These are phyloP conservation scores for Panellus pusillus DNA, from an alignment of 768 basidiomycete genomes.

Conservation along the genomic window DNA sequence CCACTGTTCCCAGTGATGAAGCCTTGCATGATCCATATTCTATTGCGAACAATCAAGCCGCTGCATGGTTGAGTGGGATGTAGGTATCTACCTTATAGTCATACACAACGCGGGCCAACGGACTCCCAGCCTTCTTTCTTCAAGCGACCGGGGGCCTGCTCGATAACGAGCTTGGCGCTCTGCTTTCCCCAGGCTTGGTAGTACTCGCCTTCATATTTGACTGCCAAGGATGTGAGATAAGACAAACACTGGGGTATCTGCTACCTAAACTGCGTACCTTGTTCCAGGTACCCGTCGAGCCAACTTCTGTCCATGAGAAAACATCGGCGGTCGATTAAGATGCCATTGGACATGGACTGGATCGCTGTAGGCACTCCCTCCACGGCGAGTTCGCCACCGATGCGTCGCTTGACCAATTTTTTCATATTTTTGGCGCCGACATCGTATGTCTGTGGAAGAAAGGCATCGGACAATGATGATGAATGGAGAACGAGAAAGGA, in stretches of 20 bases:
- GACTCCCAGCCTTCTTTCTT: constrained; percentile 5
- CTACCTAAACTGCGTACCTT: no score
- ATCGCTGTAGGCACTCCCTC: neutral
- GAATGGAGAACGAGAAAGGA: neutral
- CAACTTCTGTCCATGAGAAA: neutral
- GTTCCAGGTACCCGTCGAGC: no score
- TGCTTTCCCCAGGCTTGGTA: constrained; percentile 12
- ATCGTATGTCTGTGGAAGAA: constrained; percentile 6
- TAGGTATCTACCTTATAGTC: constrained; percentile 14
- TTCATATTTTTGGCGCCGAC: constrained; percentile 7
- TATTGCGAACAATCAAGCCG: neutral
- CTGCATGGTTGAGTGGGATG: neutral
- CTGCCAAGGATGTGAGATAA: no score
- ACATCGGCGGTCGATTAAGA: constrained; percentile 28
- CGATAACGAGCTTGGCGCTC: constrained; percentile 2
- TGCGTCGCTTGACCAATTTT: neutral
- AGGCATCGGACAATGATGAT: neutral
- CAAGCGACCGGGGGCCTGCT: constrained; percentile 6
- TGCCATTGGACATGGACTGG: constrained; percentile 7
- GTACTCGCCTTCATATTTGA: constrained; percentile 12
- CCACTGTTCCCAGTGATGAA: constrained; percentile 11
- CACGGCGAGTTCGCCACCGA: neutral
- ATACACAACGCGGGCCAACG: constrained; percentile 11
- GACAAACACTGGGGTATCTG: no score
- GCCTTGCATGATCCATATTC: constrained; percentile 17